Evolutionary conservation across 2,329 filamentous ascomycete genomes (phyloP), one percentile per base, ranked within the genome.

Genomic region (Zalaria sp.): DNA sequence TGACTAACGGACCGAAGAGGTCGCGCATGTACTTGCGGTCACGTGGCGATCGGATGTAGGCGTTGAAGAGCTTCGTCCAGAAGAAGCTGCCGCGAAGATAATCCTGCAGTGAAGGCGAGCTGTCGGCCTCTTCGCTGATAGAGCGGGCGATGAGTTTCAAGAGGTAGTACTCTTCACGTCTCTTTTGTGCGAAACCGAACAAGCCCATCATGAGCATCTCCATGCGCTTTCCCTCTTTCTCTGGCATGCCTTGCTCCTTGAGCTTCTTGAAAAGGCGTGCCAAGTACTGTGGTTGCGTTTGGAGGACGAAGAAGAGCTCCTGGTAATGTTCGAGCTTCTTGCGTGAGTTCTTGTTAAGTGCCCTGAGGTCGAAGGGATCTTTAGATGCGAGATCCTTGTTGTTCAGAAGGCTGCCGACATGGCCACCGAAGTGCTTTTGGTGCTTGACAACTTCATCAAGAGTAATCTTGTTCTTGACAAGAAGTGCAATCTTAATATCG

Each of bases 391-490:
- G 88, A 39, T 88, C 79, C n/a, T 78, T 82, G 63, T 91, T 95
- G 44, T 84, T 83, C 38, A 98, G 70, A 27, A 96, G 73, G 45
- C 77, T 83, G 48, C 87, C 82, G 25, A 88, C 80, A 54, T 91
- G 83, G 2, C 89, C 88, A 43, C 91, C 91, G 54, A 91, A 95
- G 59, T 94, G 93, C 66, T 83, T 89, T 57, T 98, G 91, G 57
- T 96, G 91, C 53, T 87, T 86, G 42, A 98, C 84, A 27, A 98
- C 91, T 63, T 98, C 93, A 56, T 98, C 91, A 3, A 98, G 72
- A 0, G 91, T 96, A 55, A 98, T 98, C 64, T 98, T 98, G 74
- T 98, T 98, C 72, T 96, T 96, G 54, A 98, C 91, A 11, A 98
- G 72, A 3, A 98, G 74, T 1, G 91, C 91, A 59, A 98, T 98